Percentiles rank a stretch among this genome's conserved stretches.
These are phyloP conservation scores for Panellus pusillus DNA, from an alignment of 768 basidiomycete genomes.

Conservation along the genomic window DNA sequence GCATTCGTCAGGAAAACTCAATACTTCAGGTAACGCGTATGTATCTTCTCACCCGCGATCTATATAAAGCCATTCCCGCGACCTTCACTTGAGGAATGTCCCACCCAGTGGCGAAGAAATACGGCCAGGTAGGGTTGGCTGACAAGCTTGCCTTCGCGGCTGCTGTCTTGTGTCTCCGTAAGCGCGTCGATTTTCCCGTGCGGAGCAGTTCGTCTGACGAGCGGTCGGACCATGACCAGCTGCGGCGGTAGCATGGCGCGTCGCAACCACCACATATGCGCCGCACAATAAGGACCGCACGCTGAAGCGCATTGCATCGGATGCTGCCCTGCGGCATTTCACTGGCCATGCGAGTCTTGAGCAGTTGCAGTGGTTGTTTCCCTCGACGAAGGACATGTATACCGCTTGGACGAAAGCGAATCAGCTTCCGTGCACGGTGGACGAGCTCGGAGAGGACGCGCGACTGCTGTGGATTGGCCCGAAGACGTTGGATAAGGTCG, in stretches of 20 bases:
- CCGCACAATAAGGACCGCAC: conserved; percentile 26
- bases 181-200: no score
- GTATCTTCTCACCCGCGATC: no score
- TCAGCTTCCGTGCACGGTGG: conserved; percentile 23
- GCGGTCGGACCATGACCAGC: conserved; percentile 12
- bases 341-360: conserved; percentile 14
- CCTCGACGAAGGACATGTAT: conserved; percentile 26
- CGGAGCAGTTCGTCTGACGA: neutral
- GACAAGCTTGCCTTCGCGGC: no score
- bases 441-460: conserved; percentile 29
- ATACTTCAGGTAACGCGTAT: no score
- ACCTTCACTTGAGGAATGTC: no score
- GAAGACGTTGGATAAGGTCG: conserved; percentile 31
- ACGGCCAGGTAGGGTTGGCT: no score
- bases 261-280: conserved; percentile 24
- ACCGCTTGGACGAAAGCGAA: conserved; percentile 24
- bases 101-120: no score
- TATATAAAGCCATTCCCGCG: no score
- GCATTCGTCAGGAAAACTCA: no score
- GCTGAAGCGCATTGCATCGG: conserved; percentile 23
- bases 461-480: conserved; percentile 35
- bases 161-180: no score
- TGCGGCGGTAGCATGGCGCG: conserved; percentile 22
- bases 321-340: conserved; percentile 22
- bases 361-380: conserved; percentile 28